Evolutionary conservation across 148 eudicot genomes (phyloP).

Genomic region (Bassia scoparia): DNA sequence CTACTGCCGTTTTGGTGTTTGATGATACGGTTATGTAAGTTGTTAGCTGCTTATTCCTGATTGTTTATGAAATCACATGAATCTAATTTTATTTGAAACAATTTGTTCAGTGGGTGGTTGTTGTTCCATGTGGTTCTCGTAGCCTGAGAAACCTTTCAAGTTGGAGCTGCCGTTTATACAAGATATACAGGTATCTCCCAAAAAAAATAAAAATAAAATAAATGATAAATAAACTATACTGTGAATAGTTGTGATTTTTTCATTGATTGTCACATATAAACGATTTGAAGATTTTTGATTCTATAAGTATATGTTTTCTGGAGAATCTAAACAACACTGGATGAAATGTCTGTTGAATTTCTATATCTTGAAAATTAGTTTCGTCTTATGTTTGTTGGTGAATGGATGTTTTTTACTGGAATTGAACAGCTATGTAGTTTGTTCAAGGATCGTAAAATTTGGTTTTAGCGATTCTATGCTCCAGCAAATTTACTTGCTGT

Average conservation of each 20-base stretch:
- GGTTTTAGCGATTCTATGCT: background rate
- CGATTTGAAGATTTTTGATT: background rate
- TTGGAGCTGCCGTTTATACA: constrained; percentile 80
- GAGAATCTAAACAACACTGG: background rate
- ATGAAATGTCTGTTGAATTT: background rate
- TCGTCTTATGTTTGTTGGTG: background rate
- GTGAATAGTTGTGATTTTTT: background rate
- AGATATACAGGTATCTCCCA: constrained; percentile 50
- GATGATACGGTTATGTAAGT: background rate
- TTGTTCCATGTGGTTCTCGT: constrained; percentile 82
- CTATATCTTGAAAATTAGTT: background rate
- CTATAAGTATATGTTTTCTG: background rate
- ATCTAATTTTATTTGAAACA: constrained; percentile 1
- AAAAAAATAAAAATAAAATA: background rate
- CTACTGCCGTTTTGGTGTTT: background rate
- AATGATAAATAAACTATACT: background rate
- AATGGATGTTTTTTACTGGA: background rate
- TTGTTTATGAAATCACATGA: background rate
- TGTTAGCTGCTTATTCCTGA: constrained; percentile 1
- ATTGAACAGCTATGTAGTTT: background rate
- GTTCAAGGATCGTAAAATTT: background rate
- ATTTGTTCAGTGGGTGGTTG: constrained; percentile 60
- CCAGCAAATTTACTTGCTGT: background rate
- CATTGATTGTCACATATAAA: background rate
- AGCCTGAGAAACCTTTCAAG: constrained; percentile 65